Percentiles rank a stretch among this genome's conserved stretches.
Evolutionary conservation across 306 rosid species (phyloP).

Genomic region (Albizia julibrissin): DNA sequence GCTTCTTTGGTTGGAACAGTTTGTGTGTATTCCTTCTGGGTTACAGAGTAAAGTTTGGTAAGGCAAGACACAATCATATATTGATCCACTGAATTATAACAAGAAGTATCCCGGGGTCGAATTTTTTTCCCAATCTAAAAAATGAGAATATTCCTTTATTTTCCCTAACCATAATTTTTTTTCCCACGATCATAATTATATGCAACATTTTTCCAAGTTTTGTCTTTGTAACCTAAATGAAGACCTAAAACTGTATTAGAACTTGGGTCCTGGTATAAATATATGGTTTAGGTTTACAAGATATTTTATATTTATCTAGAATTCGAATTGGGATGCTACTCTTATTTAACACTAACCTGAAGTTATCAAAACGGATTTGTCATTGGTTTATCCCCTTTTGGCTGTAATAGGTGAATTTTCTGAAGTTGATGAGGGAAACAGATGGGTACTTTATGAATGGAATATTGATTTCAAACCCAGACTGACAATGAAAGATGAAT

Average conservation of each 20-base stretch:
- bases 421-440: background rate
- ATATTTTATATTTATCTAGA: too few species aligned
- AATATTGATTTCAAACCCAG: too few species aligned
- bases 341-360: too few species aligned
- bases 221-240: background rate
- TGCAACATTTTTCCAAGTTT: background rate
- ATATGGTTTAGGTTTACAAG: background rate
- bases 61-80: background rate
- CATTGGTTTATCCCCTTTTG: background rate
- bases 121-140: background rate
- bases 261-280: background rate
- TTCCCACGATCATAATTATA: background rate
- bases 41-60: background rate
- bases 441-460: background rate
- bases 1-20: conserved; percentile 5
- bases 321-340: too few species aligned
- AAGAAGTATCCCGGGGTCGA: background rate
- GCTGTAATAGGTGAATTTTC: too few species aligned
- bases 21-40: background rate
- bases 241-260: background rate
- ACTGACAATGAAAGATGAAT: too few species aligned
- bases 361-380: background rate
- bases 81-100: background rate
- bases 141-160: background rate
- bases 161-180: background rate